A percentile compares a stretch with the other conserved stretches of the same genome.
phyloP scores from a whole-genome alignment of 2,329 filamentous ascomycete genomes.

The Aspergillus viridinutans region DNA sequence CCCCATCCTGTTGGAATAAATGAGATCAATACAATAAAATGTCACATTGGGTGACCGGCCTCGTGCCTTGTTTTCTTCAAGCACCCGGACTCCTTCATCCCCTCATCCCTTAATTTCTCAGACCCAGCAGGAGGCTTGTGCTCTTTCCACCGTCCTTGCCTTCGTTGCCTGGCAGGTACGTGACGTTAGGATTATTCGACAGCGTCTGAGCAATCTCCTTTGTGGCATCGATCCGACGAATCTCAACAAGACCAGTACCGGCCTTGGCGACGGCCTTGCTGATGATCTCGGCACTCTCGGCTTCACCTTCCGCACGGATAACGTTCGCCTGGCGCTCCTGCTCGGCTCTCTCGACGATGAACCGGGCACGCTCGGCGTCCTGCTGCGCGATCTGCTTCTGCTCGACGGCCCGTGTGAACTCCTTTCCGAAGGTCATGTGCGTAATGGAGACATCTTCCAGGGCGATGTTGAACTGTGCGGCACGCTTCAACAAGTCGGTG shows the following conservation, averaged over 20 bases:
- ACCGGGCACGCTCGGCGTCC: slow-evolving; percentile 92
- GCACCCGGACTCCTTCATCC: not conserved
- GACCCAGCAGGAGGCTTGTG: slow-evolving; percentile 63
- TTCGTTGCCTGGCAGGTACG: slow-evolving; percentile 76
- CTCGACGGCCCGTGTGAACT: slow-evolving; percentile 97
- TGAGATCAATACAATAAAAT: slow-evolving; percentile 24
- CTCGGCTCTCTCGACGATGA: slow-evolving; percentile 98
- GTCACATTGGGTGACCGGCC: slow-evolving; percentile 4
- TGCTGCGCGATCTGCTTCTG: slow-evolving; percentile 99
- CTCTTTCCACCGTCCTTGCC: slow-evolving; percentile 57
- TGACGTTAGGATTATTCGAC: slow-evolving; percentile 87
- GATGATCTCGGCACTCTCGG: slow-evolving; percentile 93
- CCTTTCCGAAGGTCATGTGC: slow-evolving; percentile 99
- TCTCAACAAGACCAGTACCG: slow-evolving; percentile 90
- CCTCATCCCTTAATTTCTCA: slow-evolving; percentile 48
- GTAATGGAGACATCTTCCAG: slow-evolving; percentile 99
- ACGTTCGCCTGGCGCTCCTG: slow-evolving; percentile 98
- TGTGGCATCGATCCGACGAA: slow-evolving; percentile 94
- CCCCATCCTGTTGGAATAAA: slow-evolving; percentile 13
- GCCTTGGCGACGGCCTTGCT: slow-evolving; percentile 87
- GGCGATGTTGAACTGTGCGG: slow-evolving; percentile 96
- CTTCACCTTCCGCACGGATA: slow-evolving; percentile 95
- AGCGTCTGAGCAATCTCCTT: slow-evolving; percentile 92
- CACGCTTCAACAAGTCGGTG: slow-evolving; percentile 83
- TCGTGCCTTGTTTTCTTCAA: slow-evolving; percentile 1